Conservation (phyloP, 2,329 filamentous ascomycete species). For the Esteya vermicola region DNA sequence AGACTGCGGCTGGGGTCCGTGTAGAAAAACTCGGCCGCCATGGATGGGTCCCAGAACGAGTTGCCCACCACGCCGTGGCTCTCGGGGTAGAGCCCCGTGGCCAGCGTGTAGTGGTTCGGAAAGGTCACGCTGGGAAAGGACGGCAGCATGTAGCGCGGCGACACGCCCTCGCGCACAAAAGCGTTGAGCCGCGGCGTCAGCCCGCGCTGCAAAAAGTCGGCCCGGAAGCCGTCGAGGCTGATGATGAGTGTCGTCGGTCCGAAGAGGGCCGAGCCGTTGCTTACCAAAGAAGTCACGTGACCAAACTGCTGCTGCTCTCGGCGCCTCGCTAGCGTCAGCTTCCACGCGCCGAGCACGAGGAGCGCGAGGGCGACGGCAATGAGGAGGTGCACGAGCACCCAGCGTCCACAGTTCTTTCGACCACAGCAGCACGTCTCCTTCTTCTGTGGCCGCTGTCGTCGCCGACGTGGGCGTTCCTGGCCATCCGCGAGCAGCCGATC, state of each 20-base stretch:
- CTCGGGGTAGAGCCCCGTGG: slow-evolving; percentile 85
- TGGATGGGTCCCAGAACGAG: slow-evolving; percentile 75
- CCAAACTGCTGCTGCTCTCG: background rate
- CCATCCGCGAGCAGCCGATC: background rate
- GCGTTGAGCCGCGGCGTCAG: slow-evolving; percentile 70
- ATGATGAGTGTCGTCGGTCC: slow-evolving; percentile 86
- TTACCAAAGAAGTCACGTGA: slow-evolving; percentile 21
- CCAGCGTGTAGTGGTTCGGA: slow-evolving; percentile 88
- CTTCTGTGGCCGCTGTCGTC: too few relatives aligned
- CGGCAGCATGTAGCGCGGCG: slow-evolving; percentile 81
- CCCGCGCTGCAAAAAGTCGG: slow-evolving; percentile 75
- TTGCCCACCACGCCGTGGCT: slow-evolving; percentile 89
- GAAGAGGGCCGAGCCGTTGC: slow-evolving; percentile 82
- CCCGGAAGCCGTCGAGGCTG: slow-evolving; percentile 89
- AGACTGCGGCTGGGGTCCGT: slow-evolving; percentile 64
- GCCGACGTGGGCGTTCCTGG: slow-evolving; percentile 21
- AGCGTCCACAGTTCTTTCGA: slow-evolving; percentile 28
- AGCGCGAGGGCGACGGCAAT: slow-evolving; percentile 40
- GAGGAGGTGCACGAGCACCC: slow-evolving; percentile 36
- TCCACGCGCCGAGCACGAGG: slow-evolving; percentile 43
- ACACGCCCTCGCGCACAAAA: slow-evolving; percentile 71
- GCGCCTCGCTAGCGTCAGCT: slow-evolving; percentile 31
- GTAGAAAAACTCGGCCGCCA: slow-evolving; percentile 75
- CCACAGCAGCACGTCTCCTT: background rate
- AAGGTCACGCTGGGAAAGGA: slow-evolving; percentile 96